phyloP scores from a whole-genome alignment of 345 rosid species.

The Hibiscus trionum region DNA sequence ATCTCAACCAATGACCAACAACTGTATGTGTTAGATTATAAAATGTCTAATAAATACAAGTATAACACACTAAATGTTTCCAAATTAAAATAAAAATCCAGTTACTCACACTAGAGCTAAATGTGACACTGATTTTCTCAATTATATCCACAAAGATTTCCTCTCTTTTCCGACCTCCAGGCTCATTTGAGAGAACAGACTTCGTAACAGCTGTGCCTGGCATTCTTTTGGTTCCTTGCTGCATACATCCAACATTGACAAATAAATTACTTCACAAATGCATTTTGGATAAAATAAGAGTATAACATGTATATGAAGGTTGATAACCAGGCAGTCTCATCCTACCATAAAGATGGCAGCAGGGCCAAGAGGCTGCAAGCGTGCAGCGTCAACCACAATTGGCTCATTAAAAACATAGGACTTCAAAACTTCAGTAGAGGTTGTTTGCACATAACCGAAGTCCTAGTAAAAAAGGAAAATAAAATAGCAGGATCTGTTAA shows the following conservation, averaged over 20 bases:
- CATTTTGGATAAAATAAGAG: neutral
- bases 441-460: constrained; percentile 96
- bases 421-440: constrained; percentile 89
- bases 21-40: neutral
- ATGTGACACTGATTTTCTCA: constrained; percentile 96
- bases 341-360: constrained; percentile 88
- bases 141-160: constrained; percentile 97
- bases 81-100: neutral
- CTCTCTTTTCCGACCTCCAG: constrained; percentile 95
- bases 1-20: neutral
- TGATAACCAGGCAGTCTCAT: neutral
- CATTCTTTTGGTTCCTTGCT: constrained; percentile 97
- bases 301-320: constrained; percentile 1
- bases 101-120: constrained; percentile 90
- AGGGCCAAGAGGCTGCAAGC: constrained; percentile 81
- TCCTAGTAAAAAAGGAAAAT: constrained; percentile 44
- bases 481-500: neutral
- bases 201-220: constrained; percentile 98
- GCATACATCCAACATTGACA: constrained; percentile 24
- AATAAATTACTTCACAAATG: constrained; percentile 17
- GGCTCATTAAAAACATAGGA: constrained; percentile 95
- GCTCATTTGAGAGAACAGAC: constrained; percentile 95
- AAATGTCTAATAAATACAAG: neutral
- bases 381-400: constrained; percentile 70
- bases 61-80: neutral